phyloP scores from a whole-genome alignment of 108 stramenopile species.

The Cyclotella sp. region DNA sequence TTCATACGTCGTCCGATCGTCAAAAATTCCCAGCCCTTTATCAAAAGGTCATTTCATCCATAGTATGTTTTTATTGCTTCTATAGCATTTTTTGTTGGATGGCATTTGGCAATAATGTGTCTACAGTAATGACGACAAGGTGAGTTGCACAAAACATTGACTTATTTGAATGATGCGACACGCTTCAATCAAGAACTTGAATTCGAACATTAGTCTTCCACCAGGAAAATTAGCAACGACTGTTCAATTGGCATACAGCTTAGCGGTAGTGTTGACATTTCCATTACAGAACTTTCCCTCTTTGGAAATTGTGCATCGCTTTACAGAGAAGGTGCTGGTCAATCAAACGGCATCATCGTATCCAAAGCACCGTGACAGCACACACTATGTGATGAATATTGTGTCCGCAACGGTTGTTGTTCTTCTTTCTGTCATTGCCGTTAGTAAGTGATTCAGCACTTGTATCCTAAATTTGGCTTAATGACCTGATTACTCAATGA shows the following conservation, averaged over 20 bases:
- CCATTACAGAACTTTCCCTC: conserved; percentile 82
- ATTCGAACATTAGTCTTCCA: conserved; percentile 37
- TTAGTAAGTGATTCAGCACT: conserved; percentile 2
- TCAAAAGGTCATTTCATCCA: conserved; percentile 54
- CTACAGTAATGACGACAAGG: conserved; percentile 69
- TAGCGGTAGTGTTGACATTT: conserved; percentile 79
- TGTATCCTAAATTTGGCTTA: not conserved
- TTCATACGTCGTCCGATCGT: conserved; percentile 49
- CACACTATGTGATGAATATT: conserved; percentile 28
- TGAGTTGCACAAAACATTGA: not conserved
- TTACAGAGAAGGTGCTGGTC: conserved; percentile 22
- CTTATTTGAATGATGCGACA: not conserved
- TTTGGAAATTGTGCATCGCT: conserved; percentile 60
- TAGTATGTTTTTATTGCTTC: conserved; percentile 71
- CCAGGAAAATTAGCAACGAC: conserved; percentile 56
- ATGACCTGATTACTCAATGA: not conserved
- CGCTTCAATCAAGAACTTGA: too few relatives aligned
- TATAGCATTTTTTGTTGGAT: conserved; percentile 68
- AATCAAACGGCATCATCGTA: not conserved
- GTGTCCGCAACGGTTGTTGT: conserved; percentile 54
- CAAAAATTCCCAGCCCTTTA: conserved; percentile 65
- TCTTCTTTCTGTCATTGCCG: conserved; percentile 56
- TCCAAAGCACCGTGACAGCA: not conserved
- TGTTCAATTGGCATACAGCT: conserved; percentile 72
- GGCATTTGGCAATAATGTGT: conserved; percentile 65